Conservation (phyloP, 2,329 filamentous ascomycete genomes). For the Plenodomus biglobosus region DNA sequence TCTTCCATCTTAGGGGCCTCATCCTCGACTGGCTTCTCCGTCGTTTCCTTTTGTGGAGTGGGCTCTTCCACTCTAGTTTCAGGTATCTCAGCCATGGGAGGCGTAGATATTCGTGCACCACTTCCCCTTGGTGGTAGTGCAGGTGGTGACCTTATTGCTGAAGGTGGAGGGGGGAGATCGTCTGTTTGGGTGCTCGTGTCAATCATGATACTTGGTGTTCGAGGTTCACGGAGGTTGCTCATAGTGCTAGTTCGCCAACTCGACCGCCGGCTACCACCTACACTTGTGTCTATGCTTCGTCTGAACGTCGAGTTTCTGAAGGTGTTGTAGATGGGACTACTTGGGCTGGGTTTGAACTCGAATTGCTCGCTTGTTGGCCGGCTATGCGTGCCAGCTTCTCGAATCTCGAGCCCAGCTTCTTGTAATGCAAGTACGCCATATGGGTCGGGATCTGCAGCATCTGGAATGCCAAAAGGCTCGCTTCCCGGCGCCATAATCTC, state of each 20-base stretch:
- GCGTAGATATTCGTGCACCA: constrained; percentile 22
- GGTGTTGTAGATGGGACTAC: constrained; percentile 68
- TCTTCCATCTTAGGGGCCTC: constrained; percentile 3
- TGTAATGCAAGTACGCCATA: constrained; percentile 91
- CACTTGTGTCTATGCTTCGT: constrained; percentile 72
- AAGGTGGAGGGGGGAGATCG: constrained; percentile 21
- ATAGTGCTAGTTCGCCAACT: constrained; percentile 73
- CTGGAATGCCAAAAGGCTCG: constrained; percentile 74
- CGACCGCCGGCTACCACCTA: constrained; percentile 57
- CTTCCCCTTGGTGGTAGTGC: constrained; percentile 27
- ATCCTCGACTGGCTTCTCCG: constrained; percentile 10
- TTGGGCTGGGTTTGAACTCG: constrained; percentile 75
- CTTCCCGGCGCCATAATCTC: constrained; percentile 53
- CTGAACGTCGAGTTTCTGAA: constrained; percentile 61
- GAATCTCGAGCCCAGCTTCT: constrained; percentile 83
- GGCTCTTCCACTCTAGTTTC: constrained; percentile 31
- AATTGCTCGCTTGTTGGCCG: constrained; percentile 78
- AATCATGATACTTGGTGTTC: constrained; percentile 58
- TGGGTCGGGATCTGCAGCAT: constrained; percentile 81
- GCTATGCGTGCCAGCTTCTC: constrained; percentile 78
- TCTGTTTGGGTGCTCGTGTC: constrained; percentile 64
- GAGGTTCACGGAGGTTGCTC: constrained; percentile 60
- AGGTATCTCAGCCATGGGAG: constrained; percentile 40
- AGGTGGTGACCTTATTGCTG: constrained; percentile 25
- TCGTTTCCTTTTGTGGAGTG: constrained; percentile 11